A percentile compares a stretch with the other conserved stretches of the same genome.
phyloP scores from a whole-genome alignment of 805 yeast genomes.

The Cephaloascus albidus region DNA sequence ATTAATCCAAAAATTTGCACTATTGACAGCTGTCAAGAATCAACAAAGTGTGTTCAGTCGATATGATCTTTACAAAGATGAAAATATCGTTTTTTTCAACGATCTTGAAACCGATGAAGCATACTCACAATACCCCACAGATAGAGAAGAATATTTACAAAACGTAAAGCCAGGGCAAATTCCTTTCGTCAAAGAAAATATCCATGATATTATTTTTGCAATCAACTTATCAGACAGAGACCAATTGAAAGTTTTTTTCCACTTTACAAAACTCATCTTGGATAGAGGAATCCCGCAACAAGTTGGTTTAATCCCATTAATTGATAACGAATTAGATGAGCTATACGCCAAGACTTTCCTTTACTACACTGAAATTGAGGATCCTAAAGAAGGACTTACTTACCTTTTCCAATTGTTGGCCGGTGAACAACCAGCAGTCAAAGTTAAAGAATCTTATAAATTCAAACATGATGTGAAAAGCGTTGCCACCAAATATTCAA shows the following conservation, averaged over 20 bases:
- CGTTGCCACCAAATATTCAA: conserved; percentile 10
- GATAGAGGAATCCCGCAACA: conserved; percentile 64
- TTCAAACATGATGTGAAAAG: conserved; percentile 11
- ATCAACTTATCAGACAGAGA: conserved; percentile 46
- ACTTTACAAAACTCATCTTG: conserved; percentile 40
- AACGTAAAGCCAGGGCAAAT: conserved; percentile 43
- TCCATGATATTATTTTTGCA: conserved; percentile 66
- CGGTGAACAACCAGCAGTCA: background rate
- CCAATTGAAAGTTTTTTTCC: conserved; percentile 40
- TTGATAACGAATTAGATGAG: conserved; percentile 12
- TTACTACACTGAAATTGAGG: conserved; percentile 1
- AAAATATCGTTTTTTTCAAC: conserved; percentile 56
- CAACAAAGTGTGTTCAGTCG: conserved; percentile 7
- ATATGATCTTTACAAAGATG: conserved; percentile 16
- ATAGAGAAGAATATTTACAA: conserved; percentile 38
- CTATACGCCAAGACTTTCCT: conserved; percentile 13
- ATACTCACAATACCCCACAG: conserved; percentile 36
- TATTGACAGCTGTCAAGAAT: conserved; percentile 26
- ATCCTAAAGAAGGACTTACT: background rate
- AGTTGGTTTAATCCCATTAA: conserved; percentile 72
- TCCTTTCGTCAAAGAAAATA: conserved; percentile 64
- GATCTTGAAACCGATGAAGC: conserved; percentile 58
- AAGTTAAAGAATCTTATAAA: conserved; percentile 8
- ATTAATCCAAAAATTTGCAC: conserved; percentile 25
- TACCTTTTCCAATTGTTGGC: conserved; percentile 7